A percentile compares a stretch with the other conserved stretches of the same genome.
Evolutionary conservation across 2,329 filamentous ascomycete genomes (phyloP).

Genomic region (Cladophialophora carrionii): DNA sequence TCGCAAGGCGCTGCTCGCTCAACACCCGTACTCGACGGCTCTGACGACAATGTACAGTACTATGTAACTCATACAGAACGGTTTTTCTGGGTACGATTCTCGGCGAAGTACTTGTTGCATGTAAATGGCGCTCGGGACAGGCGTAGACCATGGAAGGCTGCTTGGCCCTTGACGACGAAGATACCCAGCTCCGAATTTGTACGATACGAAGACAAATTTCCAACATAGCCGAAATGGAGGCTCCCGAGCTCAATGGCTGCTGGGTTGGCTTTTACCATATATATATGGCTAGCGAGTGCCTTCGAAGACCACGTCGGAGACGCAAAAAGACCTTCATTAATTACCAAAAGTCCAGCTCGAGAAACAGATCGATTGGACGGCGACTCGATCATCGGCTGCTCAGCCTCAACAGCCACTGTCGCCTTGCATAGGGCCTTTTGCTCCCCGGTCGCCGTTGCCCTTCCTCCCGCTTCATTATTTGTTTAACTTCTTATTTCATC

Average conservation of each 20-base stretch:
- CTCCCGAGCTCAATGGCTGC: neutral
- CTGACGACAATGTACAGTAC: neutral
- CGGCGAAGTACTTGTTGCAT: neutral
- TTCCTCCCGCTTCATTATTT: neutral
- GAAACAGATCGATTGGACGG: neutral
- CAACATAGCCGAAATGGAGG: neutral
- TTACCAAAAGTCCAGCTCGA: neutral
- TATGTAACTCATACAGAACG: neutral
- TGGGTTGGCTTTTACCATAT: neutral
- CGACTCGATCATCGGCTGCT: neutral
- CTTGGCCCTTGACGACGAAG: neutral
- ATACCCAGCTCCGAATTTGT: slow-evolving; percentile 8
- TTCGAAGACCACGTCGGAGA: too few species aligned
- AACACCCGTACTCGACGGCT: neutral
- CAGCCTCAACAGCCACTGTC: neutral
- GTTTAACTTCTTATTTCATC: neutral
- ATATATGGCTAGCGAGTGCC: neutral
- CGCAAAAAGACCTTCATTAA: neutral
- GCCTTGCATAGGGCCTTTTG: neutral
- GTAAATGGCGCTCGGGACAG: neutral
- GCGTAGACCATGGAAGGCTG: neutral
- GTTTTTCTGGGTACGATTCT: neutral
- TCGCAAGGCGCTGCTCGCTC: neutral
- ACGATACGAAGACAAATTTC: neutral
- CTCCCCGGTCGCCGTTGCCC: neutral